Percentiles rank a stretch among this genome's conserved stretches.
Evolutionary conservation across 1,139 yeast species (phyloP).

Genomic region (Saccharomycopsis crataegensis): DNA sequence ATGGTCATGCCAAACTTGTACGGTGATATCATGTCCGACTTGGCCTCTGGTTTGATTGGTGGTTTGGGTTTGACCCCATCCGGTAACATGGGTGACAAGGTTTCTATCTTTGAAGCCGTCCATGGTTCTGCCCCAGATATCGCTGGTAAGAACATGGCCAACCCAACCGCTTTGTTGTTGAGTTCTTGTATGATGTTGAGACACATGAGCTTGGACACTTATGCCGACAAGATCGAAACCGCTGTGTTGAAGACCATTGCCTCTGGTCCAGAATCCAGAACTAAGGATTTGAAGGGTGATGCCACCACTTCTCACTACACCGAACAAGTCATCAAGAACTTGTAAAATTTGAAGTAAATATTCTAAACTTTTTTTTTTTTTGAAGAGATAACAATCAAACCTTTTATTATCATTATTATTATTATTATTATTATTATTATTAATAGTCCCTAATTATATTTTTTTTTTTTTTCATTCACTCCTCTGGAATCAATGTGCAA

Average conservation of each 20-base stretch:
- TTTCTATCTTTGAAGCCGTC: conserved; percentile 96
- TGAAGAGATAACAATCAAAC: background rate
- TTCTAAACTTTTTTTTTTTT: background rate
- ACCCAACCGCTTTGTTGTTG: conserved; percentile 94
- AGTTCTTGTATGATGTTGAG: conserved; percentile 98
- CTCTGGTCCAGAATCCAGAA: conserved; percentile 88
- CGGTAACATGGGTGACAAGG: conserved; percentile 98
- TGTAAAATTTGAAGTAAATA: conserved; percentile 27
- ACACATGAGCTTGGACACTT: conserved; percentile 82
- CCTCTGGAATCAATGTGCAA: too few species aligned
- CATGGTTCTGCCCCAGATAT: conserved; percentile 99
- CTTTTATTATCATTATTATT: too few species aligned
- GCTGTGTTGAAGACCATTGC: conserved; percentile 93
- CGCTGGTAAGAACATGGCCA: conserved; percentile 96
- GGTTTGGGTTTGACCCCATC: conserved; percentile 98
- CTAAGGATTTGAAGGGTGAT: conserved; percentile 92
- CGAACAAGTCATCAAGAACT: conserved; percentile 61
- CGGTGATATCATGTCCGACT: conserved; percentile 97
- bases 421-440: background rate
- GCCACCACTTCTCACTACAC: conserved; percentile 88
- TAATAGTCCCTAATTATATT: too few species aligned
- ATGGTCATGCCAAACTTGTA: conserved; percentile 99
- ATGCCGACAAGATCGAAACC: conserved; percentile 76
- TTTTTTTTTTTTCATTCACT: too few species aligned
- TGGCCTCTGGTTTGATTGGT: conserved; percentile 95